Evolutionary conservation across 2,329 filamentous ascomycete genomes (phyloP), one percentile per base, ranked within the genome.

Genomic region (Venturia pyrina): DNA sequence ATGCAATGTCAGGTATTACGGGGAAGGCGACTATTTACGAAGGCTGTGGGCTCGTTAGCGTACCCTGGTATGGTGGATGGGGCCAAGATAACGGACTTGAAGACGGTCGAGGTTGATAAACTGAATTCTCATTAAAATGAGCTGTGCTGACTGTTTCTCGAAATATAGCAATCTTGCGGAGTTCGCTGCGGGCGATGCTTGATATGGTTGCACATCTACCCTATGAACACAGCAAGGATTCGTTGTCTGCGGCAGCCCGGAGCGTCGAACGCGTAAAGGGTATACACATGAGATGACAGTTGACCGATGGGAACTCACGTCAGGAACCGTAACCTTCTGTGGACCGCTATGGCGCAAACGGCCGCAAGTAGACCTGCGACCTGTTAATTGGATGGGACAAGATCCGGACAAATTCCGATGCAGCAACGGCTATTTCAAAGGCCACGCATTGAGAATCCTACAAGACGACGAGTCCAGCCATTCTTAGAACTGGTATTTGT

Each of bases 101-200:
- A 28, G 24, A 21, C 32, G 0, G 17, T 37, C n/a, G 32, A 34
- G 32, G n/a, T n/a, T 24, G 32, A 37, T 5, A 3, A 10, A 34
- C 5, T n/a, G 28, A 19, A 37, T 19, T 19, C 19, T 37, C 53
- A 7, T 57, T 11, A 19, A 19, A 3, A 5, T 37, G 32, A 57
- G 17, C 4, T 37, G 53, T 34, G 17, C 13, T 57, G 53, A 57
- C 24, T 8, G 15, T 34, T 59, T 59, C 28, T 37, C 13, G 13
- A n/a, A 59, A 37, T 59, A 37, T 59, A 59, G 53, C 53, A 59
- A 59, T 37, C 19, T n/a, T 59, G 32, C 37, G 53, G 28, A 59
- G 53, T 59, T 19, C 28, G 53, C 53, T 59, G 53, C 53, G n/a
- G 28, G 28, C 19, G n/a, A 37, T 37, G 32, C 53, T 37, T 59